phyloP scores from a whole-genome alignment of 257 asterid species.

The Nicotiana paniculata region DNA sequence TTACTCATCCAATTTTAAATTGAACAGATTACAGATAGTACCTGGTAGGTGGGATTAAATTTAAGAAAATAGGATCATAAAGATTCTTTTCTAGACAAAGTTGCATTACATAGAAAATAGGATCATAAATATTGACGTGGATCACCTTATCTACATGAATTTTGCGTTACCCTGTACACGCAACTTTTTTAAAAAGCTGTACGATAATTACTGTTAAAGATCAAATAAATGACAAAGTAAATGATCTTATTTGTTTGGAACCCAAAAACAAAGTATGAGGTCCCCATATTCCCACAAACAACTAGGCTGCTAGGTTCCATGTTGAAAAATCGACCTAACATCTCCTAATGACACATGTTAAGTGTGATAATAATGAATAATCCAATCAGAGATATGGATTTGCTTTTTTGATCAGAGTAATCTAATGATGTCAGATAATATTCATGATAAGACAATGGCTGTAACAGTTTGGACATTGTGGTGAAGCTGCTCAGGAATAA shows the following conservation, averaged over 20 bases:
- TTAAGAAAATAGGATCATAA: background rate
- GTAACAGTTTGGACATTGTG: background rate
- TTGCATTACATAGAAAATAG: slow-evolving; percentile 6
- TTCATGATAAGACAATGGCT: background rate
- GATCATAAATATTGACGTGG: slow-evolving; percentile 5
- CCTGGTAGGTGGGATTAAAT: slow-evolving; percentile 15
- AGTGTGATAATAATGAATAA: slow-evolving; percentile 2
- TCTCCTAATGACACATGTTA: slow-evolving; percentile 15
- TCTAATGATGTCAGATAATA: background rate
- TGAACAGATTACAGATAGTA: slow-evolving; percentile 3
- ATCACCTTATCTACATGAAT: slow-evolving; percentile 16
- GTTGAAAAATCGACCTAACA: slow-evolving; percentile 6
- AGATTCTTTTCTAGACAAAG: slow-evolving; percentile 15
- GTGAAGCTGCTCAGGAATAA: background rate
- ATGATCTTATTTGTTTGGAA: slow-evolving; percentile 21
- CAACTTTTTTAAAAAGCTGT: slow-evolving; percentile 6
- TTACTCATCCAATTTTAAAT: slow-evolving; percentile 11
- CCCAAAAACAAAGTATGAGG: slow-evolving; percentile 17
- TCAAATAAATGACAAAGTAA: slow-evolving; percentile 18
- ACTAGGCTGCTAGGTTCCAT: background rate
- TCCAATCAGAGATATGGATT: background rate
- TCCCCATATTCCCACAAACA: slow-evolving; percentile 27
- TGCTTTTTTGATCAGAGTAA: background rate
- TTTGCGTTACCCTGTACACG: background rate
- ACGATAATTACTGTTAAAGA: background rate